Percentiles rank a stretch among this genome's conserved stretches.
phyloP scores from a whole-genome alignment of 2,329 filamentous ascomycete genomes.

The Penicillium sp. region DNA sequence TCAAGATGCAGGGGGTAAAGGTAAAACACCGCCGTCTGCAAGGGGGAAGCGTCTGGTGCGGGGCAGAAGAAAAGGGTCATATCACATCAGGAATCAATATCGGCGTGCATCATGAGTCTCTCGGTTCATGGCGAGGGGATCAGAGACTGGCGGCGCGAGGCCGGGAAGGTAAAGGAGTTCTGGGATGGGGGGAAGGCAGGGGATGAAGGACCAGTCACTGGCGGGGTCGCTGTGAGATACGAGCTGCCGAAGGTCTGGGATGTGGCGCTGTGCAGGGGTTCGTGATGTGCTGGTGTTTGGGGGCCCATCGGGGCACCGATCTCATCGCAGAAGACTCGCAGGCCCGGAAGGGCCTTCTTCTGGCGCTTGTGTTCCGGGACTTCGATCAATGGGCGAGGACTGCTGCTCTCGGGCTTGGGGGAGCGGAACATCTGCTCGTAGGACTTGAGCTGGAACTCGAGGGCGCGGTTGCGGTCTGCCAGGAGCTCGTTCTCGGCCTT shows the following conservation, averaged over 20 bases:
- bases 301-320: constrained; percentile 26
- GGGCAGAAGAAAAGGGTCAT: constrained; percentile 6
- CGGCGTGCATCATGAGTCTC: constrained; percentile 5
- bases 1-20: constrained; percentile 8
- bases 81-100: constrained; percentile 17
- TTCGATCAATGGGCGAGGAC: constrained; percentile 25
- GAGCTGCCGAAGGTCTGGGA: constrained; percentile 31
- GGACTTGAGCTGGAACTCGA: constrained; percentile 40
- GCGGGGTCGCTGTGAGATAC: constrained; percentile 34
- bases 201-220: constrained; percentile 36
- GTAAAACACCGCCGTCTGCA: constrained; percentile 12
- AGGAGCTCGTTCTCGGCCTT: constrained; percentile 38
- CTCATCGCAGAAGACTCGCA: constrained; percentile 38
- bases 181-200: constrained; percentile 31
- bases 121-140: constrained; percentile 24
- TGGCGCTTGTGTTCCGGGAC: constrained; percentile 32
- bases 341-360: constrained; percentile 33
- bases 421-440: constrained; percentile 41
- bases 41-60: constrained; percentile 10
- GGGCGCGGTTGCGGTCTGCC: constrained; percentile 35
- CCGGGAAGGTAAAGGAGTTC: constrained; percentile 24
- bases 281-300: constrained; percentile 23
- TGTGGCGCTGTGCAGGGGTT: constrained; percentile 23
- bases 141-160: constrained; percentile 31
- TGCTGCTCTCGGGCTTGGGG: constrained; percentile 33